Conservation (phyloP, 192 early-diverging fungal genomes). For the Funneliformis mosseae region DNA sequence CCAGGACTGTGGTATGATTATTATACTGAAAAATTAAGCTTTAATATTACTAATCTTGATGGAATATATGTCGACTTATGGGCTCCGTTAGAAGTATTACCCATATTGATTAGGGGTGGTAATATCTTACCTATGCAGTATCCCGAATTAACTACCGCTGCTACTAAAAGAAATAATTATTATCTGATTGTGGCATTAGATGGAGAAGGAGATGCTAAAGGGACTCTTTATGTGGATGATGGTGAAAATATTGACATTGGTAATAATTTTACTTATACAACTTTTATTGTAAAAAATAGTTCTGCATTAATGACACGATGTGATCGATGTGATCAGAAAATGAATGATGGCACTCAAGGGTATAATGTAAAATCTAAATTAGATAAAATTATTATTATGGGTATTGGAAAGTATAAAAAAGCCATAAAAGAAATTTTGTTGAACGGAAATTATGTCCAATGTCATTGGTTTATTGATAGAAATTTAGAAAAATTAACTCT, state of each 20-base stretch:
- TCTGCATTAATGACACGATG: background rate
- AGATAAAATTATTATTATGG: constrained; percentile 15
- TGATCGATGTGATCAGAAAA: background rate
- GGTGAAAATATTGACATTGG: constrained; percentile 39
- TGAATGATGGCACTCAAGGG: background rate
- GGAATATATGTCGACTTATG: background rate
- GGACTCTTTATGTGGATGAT: constrained; percentile 65
- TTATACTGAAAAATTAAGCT: constrained; percentile 34
- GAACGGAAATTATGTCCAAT: background rate
- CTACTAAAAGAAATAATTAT: constrained; percentile 46
- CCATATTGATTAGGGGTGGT: constrained; percentile 65
- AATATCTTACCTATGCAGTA: constrained; percentile 57
- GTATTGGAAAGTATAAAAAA: background rate
- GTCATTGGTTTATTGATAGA: background rate
- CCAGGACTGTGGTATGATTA: constrained; percentile 67
- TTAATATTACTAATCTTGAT: constrained; percentile 1
- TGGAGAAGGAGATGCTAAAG: constrained; percentile 44
- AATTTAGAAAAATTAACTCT: background rate
- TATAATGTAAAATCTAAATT: background rate
- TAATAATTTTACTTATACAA: constrained; percentile 7
- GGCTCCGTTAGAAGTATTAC: constrained; percentile 54
- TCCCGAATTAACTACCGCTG: constrained; percentile 53
- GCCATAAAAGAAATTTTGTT: background rate
- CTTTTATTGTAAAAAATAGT: background rate
- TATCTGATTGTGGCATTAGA: constrained; percentile 60